These are phyloP conservation scores for Diaporthe eres DNA, from an alignment of 2,329 filamentous ascomycete genomes.

Conservation along the genomic window DNA sequence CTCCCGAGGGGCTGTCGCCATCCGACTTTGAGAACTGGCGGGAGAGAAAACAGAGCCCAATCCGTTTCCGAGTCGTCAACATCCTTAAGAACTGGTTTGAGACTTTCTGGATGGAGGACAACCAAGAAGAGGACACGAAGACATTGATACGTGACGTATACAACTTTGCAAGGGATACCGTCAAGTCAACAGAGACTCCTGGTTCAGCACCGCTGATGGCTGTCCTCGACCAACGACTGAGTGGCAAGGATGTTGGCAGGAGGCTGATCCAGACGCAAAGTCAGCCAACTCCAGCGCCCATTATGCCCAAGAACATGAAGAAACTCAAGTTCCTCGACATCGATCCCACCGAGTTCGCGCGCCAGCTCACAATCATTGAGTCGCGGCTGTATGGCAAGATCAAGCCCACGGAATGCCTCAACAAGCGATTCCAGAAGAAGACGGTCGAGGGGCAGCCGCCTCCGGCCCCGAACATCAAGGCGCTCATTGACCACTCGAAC, in stretches of 20 bases:
- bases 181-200: constrained; percentile 93
- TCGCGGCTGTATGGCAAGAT: constrained; percentile 96
- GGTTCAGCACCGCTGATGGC: constrained; percentile 88
- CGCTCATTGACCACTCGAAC: constrained; percentile 96
- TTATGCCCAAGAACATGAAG: constrained; percentile 99
- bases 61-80: constrained; percentile 95
- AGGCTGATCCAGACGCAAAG: constrained; percentile 89
- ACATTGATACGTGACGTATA: constrained; percentile 90
- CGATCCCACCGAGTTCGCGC: constrained; percentile 95
- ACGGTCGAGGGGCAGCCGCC: constrained; percentile 84
- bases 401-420: constrained; percentile 94
- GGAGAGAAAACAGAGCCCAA: constrained; percentile 95
- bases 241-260: constrained; percentile 89
- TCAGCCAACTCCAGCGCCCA: constrained; percentile 85
- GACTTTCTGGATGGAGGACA: constrained; percentile 98
- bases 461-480: constrained; percentile 94
- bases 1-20: constrained; percentile 82
- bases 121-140: constrained; percentile 81
- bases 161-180: constrained; percentile 90
- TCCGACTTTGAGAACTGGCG: constrained; percentile 89
- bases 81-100: constrained; percentile 99
- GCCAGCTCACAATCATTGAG: constrained; percentile 97
- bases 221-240: constrained; percentile 88
- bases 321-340: constrained; percentile 99
- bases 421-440: constrained; percentile 99